Evolutionary conservation across 2,329 filamentous ascomycete species (phyloP).

Genomic region (Neophaeococcomyces mojaviensis): DNA sequence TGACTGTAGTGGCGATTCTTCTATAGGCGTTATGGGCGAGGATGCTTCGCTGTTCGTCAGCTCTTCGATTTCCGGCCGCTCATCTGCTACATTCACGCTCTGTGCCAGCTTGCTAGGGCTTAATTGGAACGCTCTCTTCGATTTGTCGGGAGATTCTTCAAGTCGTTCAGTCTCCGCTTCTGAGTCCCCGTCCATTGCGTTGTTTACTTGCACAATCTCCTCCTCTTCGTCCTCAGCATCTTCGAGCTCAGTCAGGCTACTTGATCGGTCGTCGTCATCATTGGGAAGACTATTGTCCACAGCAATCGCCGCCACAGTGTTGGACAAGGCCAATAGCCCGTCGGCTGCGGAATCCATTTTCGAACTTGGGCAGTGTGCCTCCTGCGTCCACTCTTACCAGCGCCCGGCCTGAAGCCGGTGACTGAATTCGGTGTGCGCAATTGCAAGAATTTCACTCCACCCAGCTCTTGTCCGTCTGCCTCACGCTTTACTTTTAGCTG

Average conservation of each 20-base stretch:
- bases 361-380: background rate
- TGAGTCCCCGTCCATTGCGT: slow-evolving; percentile 59
- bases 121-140: slow-evolving; percentile 51
- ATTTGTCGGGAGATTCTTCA: slow-evolving; percentile 72
- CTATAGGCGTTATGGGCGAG: slow-evolving; percentile 20
- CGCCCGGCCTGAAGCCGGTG: background rate
- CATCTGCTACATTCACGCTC: slow-evolving; percentile 14
- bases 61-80: slow-evolving; percentile 24
- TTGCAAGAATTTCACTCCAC: too few species aligned
- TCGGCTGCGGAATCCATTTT: slow-evolving; percentile 34
- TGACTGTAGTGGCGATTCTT: slow-evolving; percentile 15
- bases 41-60: slow-evolving; percentile 31
- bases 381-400: background rate
- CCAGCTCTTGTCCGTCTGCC: too few species aligned
- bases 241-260: slow-evolving; percentile 86
- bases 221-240: slow-evolving; percentile 49
- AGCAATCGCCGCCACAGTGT: slow-evolving; percentile 28
- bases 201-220: slow-evolving; percentile 34
- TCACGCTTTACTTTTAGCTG: too few species aligned
- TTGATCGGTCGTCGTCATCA: slow-evolving; percentile 66
- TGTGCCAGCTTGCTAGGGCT: slow-evolving; percentile 72
- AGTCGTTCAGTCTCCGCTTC: slow-evolving; percentile 93
- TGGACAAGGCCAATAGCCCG: slow-evolving; percentile 27
- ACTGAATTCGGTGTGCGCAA: too few species aligned
- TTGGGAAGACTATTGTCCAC: slow-evolving; percentile 38